Percentiles rank a stretch among this genome's conserved stretches.
phyloP scores from a whole-genome alignment of 352 stramenopile species.

The Pythium pyrilobum region DNA sequence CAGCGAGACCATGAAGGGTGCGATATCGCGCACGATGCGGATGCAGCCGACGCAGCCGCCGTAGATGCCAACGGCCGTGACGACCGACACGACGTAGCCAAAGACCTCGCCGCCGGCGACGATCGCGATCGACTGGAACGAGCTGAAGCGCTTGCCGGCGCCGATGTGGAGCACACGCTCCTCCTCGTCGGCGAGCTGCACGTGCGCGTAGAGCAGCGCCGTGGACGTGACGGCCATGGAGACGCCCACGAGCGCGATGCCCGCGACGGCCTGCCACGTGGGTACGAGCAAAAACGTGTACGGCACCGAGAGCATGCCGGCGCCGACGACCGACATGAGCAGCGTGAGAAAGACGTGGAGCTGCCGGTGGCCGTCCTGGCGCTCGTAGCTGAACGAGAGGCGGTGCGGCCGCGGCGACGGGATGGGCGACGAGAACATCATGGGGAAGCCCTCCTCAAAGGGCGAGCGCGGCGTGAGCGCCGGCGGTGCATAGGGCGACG shows the following conservation, averaged over 20 bases:
- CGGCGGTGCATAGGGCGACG: background rate
- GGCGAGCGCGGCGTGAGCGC: constrained; percentile 35
- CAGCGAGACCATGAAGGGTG: constrained; percentile 51
- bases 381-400: constrained; percentile 39
- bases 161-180: constrained; percentile 41
- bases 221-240: constrained; percentile 57
- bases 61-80: constrained; percentile 65
- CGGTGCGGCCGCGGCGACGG: constrained; percentile 50
- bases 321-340: constrained; percentile 73
- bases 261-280: constrained; percentile 31
- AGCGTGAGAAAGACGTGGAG: constrained; percentile 73
- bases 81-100: constrained; percentile 56
- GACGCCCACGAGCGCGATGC: constrained; percentile 39
- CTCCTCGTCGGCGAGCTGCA: constrained; percentile 41
- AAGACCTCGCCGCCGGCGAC: constrained; percentile 40
- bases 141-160: constrained; percentile 42
- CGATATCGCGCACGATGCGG: constrained; percentile 62
- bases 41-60: constrained; percentile 66
- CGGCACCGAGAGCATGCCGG: constrained; percentile 61
- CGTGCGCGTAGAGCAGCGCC: constrained; percentile 51
- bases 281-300: constrained; percentile 65
- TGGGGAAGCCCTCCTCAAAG: constrained; percentile 70
- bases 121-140: constrained; percentile 63
- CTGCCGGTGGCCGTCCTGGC: constrained; percentile 29
- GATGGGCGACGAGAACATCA: constrained; percentile 51